Evolutionary conservation across 2,329 filamentous ascomycete species (phyloP), one percentile per base, ranked within the genome.

Genomic region (Lasiodiplodia theobromae): DNA sequence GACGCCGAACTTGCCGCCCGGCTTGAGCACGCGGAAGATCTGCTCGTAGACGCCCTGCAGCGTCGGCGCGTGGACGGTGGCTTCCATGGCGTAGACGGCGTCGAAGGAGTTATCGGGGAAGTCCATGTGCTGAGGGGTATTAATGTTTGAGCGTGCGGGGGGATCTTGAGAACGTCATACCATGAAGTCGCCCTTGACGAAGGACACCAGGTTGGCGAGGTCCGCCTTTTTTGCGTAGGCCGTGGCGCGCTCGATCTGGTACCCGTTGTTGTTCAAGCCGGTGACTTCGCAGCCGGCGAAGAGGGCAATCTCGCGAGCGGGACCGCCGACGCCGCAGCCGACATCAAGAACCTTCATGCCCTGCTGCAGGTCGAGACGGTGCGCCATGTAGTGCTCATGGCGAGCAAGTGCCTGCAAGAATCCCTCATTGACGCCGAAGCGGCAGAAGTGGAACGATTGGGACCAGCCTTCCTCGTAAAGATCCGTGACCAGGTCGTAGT

Each of bases 251-350:
- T 97, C 89, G 73, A 98, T 97, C 84, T 98, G 96, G 86, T 99
- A 99, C 83, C 97, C 93, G 82, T 98, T 98, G 89, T 97, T 98
- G 89, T 98, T 99, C 79, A 98, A 84, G 52, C 96, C 96, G 31
- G 93, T 91, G 71, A 98, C 88, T 75, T 97, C 93, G 74, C 88
- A 91, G 70, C 92, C 95, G 11, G 93, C 91, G 84, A 99, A 99
- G 83, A 96, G 96, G 83, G 92, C 93, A 76, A 99, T 98, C 85
- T 98, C 94, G 71, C 94, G 89, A 6, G 95, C 96, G 23, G 96
- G 96, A 57, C 96, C 95, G 76, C 96, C 96, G 67, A 98, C 94
- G 87, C 96, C 96, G 77, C 96, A 99, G 71, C 96, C 96, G 69
- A 99, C 96, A 77, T 99, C 96, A 37, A 99, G 86, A 21, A 98